A percentile compares a stretch with the other conserved stretches of the same genome.
These are phyloP conservation scores for Colletotrichum salicis DNA, from an alignment of 2,329 filamentous ascomycete genomes.

Conservation along the genomic window DNA sequence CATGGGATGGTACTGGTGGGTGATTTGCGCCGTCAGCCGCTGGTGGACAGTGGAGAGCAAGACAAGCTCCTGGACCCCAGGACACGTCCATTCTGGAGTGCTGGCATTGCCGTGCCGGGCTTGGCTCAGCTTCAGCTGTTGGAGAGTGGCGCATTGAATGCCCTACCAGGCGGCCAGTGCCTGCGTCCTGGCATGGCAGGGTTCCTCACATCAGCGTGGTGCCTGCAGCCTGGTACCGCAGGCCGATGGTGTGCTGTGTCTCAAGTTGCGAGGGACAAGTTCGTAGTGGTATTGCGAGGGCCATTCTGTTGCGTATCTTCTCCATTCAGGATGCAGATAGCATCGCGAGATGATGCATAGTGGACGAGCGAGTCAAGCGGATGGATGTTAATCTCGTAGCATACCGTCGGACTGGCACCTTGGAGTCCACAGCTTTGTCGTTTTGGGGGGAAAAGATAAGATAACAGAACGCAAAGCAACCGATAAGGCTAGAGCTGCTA, in stretches of 20 bases:
- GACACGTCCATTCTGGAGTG: not conserved
- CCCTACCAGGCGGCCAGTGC: not conserved
- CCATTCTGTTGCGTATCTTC: not conserved
- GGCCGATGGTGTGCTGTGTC: too few relatives aligned
- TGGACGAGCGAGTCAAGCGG: not conserved
- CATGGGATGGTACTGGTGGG: not conserved
- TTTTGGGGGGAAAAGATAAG: not conserved
- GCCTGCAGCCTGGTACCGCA: too few relatives aligned
- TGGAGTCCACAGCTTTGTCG: not conserved
- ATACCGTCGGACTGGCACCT: not conserved
- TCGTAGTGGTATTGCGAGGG: not conserved
- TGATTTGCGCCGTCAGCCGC: not conserved
- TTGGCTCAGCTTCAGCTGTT: conserved; percentile 12
- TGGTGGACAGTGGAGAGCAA: not conserved
- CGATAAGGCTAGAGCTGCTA: not conserved
- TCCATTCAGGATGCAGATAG: not conserved
- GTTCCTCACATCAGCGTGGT: not conserved
- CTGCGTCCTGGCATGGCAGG: too few relatives aligned
- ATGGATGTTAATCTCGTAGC: not conserved
- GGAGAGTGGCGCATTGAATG: conserved; percentile 7
- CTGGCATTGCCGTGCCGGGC: not conserved
- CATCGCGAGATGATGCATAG: too few relatives aligned
- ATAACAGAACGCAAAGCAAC: not conserved
- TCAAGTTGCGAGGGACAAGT: not conserved
- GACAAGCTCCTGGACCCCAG: not conserved